phyloP scores from a whole-genome alignment of 2,329 filamentous ascomycete species.

The Trichoderma sp. region DNA sequence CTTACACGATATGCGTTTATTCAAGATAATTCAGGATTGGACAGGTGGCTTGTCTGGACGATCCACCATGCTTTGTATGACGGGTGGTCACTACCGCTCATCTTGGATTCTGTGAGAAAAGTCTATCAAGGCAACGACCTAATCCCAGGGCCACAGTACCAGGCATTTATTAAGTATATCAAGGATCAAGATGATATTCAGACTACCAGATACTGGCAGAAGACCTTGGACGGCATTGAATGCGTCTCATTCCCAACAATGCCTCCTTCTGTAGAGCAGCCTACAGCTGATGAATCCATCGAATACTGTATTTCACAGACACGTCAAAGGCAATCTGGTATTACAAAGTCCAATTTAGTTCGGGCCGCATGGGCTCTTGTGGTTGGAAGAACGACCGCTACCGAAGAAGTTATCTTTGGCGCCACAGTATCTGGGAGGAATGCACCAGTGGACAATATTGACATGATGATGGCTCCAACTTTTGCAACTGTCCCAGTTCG shows the following conservation, averaged over 20 bases:
- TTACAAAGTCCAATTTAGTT: constrained; percentile 19
- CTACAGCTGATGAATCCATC: neutral
- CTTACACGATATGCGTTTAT: constrained; percentile 42
- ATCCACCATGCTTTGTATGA: constrained; percentile 53
- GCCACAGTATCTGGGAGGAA: constrained; percentile 31
- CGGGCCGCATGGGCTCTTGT: constrained; percentile 49
- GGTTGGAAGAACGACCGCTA: constrained; percentile 44
- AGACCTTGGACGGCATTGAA: neutral
- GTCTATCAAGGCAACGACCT: neutral
- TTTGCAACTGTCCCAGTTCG: constrained; percentile 25
- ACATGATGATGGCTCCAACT: constrained; percentile 23
- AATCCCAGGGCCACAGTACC: neutral
- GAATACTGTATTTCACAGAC: neutral
- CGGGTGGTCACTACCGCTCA: constrained; percentile 42
- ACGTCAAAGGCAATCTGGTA: neutral
- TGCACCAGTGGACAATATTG: constrained; percentile 21
- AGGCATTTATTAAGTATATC: neutral
- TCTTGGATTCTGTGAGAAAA: constrained; percentile 30
- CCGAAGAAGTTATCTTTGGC: constrained; percentile 40
- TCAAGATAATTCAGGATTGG: constrained; percentile 29
- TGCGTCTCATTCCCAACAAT: constrained; percentile 1
- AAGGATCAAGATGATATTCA: neutral
- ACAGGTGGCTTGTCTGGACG: constrained; percentile 39
- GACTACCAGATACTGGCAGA: neutral
- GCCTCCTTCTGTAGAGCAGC: neutral